A percentile compares a stretch with the other conserved stretches of the same genome.
These are phyloP conservation scores for Rhodomyrtus psidioides DNA, from an alignment of 441 rosid genomes.

Conservation along the genomic window DNA sequence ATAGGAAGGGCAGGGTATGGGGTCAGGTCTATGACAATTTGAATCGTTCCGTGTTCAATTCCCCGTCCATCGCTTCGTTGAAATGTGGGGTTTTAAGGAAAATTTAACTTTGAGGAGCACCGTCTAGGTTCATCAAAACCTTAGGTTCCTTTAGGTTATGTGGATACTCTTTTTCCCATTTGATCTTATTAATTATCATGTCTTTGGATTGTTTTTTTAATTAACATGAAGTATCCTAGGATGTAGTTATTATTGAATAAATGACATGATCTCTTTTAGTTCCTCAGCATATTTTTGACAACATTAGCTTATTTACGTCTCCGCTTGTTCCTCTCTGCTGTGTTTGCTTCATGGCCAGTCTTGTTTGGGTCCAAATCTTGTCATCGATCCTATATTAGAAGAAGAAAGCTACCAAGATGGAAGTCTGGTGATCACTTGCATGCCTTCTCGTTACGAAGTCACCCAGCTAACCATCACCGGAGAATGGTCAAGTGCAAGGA, in stretches of 20 bases:
- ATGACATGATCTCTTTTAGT: not conserved
- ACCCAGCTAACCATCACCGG: conserved; percentile 71
- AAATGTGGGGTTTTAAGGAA: not conserved
- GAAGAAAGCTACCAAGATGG: conserved; percentile 83
- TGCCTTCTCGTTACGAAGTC: conserved; percentile 76
- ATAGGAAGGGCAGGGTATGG: not conserved
- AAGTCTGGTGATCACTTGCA: conserved; percentile 56
- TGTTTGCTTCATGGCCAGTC: conserved; percentile 29
- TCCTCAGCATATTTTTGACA: not conserved
- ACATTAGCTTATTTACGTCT: not conserved
- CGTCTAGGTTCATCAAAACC: not conserved
- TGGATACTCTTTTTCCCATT: not conserved
- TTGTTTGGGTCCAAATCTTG: conserved; percentile 53
- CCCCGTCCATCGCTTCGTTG: too few species aligned
- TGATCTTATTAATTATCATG: not conserved
- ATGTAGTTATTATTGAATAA: not conserved
- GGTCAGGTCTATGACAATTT: not conserved
- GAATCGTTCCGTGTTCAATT: too few species aligned
- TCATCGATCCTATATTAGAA: conserved; percentile 64
- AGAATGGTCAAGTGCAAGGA: conserved; percentile 64
- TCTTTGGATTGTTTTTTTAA: not conserved
- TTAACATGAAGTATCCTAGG: not conserved
- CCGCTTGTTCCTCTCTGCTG: not conserved
- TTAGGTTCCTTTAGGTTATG: not conserved
- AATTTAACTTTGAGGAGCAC: not conserved